Conservation (phyloP, 139 green algal species). For the Chlorella sorokiniana region DNA sequence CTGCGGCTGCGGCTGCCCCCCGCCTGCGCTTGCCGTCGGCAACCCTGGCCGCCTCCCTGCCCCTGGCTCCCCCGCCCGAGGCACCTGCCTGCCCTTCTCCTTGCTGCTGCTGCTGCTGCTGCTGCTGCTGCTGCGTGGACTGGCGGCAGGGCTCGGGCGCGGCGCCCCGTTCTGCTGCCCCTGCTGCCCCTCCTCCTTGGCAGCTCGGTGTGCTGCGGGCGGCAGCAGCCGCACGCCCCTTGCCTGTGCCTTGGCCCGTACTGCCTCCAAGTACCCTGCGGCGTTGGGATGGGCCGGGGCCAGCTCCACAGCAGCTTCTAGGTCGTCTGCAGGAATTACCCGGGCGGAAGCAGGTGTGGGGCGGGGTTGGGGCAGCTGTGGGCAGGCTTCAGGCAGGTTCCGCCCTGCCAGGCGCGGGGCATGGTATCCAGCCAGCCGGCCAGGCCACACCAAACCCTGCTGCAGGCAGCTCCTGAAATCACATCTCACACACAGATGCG, state of each 20-base stretch:
- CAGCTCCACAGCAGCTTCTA: slow-evolving; percentile 36
- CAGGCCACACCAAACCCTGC: too few species aligned
- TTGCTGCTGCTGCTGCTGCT: not conserved
- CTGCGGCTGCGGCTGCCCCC: not conserved
- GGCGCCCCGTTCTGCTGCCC: not conserved
- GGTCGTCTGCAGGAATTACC: slow-evolving; percentile 3
- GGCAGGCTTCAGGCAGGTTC: too few species aligned
- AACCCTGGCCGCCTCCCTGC: too few species aligned
- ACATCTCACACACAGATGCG: too few species aligned
- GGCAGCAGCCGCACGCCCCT: not conserved
- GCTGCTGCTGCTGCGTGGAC: not conserved
- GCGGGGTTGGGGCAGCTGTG: too few species aligned
- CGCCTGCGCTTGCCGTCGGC: not conserved
- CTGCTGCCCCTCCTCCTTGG: not conserved
- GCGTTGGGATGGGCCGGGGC: slow-evolving; percentile 37
- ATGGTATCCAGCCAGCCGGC: not conserved
- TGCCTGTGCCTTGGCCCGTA: not conserved
- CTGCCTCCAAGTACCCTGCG: slow-evolving; percentile 27
- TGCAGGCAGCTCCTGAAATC: too few species aligned
- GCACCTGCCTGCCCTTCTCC: not conserved
- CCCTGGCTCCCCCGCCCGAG: not conserved
- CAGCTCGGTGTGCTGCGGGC: not conserved
- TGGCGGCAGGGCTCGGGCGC: not conserved
- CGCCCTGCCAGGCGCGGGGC: too few species aligned
- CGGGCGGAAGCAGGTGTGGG: not conserved